These are phyloP conservation scores for Capsella rubella DNA, from an alignment of 441 rosid genomes.

Conservation along the genomic window DNA sequence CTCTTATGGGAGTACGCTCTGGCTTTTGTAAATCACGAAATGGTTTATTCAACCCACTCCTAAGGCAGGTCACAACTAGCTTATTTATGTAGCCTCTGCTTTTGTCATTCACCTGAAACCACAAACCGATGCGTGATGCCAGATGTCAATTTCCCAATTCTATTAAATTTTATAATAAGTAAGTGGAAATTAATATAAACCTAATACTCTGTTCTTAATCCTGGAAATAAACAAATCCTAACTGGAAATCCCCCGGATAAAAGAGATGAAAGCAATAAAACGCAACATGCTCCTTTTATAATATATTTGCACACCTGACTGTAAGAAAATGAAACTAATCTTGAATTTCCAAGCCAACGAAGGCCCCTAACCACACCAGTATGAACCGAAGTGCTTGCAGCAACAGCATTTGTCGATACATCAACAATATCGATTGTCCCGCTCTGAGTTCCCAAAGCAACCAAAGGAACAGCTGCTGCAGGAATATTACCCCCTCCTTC, in stretches of 20 bases:
- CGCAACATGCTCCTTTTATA: slow-evolving; percentile 17
- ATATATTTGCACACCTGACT: slow-evolving; percentile 66
- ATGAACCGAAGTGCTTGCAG: slow-evolving; percentile 89
- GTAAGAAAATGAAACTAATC: slow-evolving; percentile 94
- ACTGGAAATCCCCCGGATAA: slow-evolving; percentile 16
- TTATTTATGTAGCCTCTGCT: slow-evolving; percentile 90
- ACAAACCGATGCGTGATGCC: slow-evolving; percentile 36
- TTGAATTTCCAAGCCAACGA: slow-evolving; percentile 98
- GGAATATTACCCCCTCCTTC: slow-evolving; percentile 97
- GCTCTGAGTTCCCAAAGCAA: slow-evolving; percentile 96
- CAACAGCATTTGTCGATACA: slow-evolving; percentile 94
- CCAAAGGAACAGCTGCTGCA: slow-evolving; percentile 95
- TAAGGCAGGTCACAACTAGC: slow-evolving; percentile 90
- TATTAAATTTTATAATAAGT: slow-evolving; percentile 6
- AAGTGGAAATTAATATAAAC: slow-evolving; percentile 27
- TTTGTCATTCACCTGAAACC: slow-evolving; percentile 85
- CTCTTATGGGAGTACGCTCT: slow-evolving; percentile 95
- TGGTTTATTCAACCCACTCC: slow-evolving; percentile 92
- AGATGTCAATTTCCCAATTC: slow-evolving; percentile 21
- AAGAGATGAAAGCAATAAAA: slow-evolving; percentile 29
- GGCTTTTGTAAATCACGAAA: slow-evolving; percentile 96
- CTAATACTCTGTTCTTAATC: slow-evolving; percentile 11
- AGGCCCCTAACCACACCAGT: slow-evolving; percentile 82
- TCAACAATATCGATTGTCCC: slow-evolving; percentile 90
- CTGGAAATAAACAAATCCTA: slow-evolving; percentile 11